These are phyloP conservation scores for Rhodomyrtus tomentosa DNA, from an alignment of 345 rosid species.

Conservation along the genomic window DNA sequence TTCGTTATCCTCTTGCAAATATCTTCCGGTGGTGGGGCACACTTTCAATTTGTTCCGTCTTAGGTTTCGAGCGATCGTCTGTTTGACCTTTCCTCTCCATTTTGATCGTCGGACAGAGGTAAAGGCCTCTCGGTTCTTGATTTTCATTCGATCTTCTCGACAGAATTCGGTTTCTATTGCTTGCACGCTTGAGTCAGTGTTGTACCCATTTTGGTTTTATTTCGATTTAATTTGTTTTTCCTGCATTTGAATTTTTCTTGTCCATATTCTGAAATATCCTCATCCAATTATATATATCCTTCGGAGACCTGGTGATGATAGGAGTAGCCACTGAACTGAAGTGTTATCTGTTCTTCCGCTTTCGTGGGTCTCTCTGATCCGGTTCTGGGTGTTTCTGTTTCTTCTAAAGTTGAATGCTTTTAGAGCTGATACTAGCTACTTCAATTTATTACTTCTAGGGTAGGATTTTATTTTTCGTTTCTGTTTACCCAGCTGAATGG, in stretches of 20 bases:
- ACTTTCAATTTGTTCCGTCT: not conserved
- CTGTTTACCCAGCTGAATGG: slow-evolving; percentile 26
- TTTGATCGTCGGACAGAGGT: slow-evolving; percentile 9
- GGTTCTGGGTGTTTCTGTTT: not conserved
- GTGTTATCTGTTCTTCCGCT: not conserved
- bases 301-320: not conserved
- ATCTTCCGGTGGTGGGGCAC: slow-evolving; percentile 3
- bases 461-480: not conserved
- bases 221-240: not conserved
- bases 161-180: not conserved
- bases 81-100: not conserved
- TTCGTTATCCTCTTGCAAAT: not conserved
- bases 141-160: not conserved
- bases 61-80: slow-evolving; percentile 6
- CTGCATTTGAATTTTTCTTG: slow-evolving; percentile 14
- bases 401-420: not conserved
- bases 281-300: not conserved
- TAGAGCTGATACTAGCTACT: not conserved
- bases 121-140: not conserved
- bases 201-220: not conserved
- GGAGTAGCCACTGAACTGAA: not conserved
- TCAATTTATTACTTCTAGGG: not conserved
- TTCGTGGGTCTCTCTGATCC: not conserved
- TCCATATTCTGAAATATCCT: slow-evolving; percentile 36
- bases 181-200: too few relatives aligned